Percentiles rank a stretch among this genome's conserved stretches.
These are phyloP conservation scores for Kuraishia floccosa DNA, from an alignment of 805 yeast genomes.

Conservation along the genomic window DNA sequence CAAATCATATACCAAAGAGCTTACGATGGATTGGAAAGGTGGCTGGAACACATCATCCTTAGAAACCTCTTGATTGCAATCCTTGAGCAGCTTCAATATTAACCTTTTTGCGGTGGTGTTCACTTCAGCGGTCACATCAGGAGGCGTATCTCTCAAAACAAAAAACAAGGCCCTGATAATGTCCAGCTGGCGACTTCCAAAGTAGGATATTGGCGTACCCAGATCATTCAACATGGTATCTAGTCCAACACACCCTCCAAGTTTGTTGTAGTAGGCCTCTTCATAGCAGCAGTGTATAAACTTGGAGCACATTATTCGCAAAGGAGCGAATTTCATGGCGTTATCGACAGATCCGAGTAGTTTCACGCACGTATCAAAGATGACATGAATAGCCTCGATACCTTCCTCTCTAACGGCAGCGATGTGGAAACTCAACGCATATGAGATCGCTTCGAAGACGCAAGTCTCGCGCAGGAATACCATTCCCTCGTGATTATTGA, in stretches of 20 bases:
- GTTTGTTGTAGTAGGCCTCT: slow-evolving; percentile 73
- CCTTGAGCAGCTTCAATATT: slow-evolving; percentile 48
- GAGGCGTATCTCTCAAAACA: slow-evolving; percentile 81
- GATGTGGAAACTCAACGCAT: slow-evolving; percentile 71
- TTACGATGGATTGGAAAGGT: slow-evolving; percentile 70
- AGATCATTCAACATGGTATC: slow-evolving; percentile 60
- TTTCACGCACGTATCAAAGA: slow-evolving; percentile 48
- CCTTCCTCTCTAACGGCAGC: slow-evolving; percentile 65
- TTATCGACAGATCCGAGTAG: slow-evolving; percentile 60
- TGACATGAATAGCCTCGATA: slow-evolving; percentile 45
- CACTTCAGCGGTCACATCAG: slow-evolving; percentile 77
- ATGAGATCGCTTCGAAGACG: slow-evolving; percentile 62
- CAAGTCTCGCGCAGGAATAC: slow-evolving; percentile 59
- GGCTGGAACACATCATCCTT: slow-evolving; percentile 56
- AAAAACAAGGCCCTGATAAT: slow-evolving; percentile 79
- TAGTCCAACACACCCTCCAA: slow-evolving; percentile 85
- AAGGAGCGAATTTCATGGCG: slow-evolving; percentile 62
- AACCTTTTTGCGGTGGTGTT: slow-evolving; percentile 60
- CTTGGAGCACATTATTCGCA: slow-evolving; percentile 65
- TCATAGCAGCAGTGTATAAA: slow-evolving; percentile 89
- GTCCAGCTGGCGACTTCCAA: slow-evolving; percentile 71
- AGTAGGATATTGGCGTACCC: slow-evolving; percentile 59
- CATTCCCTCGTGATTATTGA: slow-evolving; percentile 71
- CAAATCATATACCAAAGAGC: slow-evolving; percentile 86
- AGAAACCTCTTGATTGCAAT: slow-evolving; percentile 53